These are phyloP conservation scores for Starmerella stellata DNA, from an alignment of 805 yeast species.

Conservation along the genomic window DNA sequence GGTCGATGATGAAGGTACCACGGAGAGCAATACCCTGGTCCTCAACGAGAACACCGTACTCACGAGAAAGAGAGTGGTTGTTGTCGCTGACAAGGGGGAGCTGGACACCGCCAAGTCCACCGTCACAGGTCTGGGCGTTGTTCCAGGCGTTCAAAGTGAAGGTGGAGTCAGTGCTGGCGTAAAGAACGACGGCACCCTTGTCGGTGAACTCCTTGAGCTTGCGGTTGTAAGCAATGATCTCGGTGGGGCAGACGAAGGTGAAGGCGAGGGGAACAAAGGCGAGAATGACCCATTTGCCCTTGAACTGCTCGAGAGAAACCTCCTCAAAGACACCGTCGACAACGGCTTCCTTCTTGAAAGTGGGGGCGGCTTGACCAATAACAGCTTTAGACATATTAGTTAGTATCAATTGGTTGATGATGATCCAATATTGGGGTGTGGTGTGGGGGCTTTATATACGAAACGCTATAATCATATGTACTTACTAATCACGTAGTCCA, in stretches of 20 bases:
- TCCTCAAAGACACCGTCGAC: conserved; percentile 93
- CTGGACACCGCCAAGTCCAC: conserved; percentile 92
- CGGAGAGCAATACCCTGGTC: conserved; percentile 95
- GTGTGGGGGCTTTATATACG: neutral
- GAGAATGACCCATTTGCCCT: conserved; percentile 93
- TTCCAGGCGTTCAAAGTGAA: conserved; percentile 97
- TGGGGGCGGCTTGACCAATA: conserved; percentile 92
- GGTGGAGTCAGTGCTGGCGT: conserved; percentile 97
- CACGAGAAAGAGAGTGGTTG: conserved; percentile 84
- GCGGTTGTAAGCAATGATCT: conserved; percentile 95
- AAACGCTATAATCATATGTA: too few species aligned
- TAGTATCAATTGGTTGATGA: neutral
- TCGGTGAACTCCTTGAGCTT: conserved; percentile 79
- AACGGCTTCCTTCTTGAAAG: conserved; percentile 92
- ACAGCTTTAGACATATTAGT: conserved; percentile 54
- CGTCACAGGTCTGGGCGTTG: conserved; percentile 86
- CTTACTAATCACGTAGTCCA: too few species aligned
- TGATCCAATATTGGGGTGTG: neutral
- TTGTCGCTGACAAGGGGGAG: conserved; percentile 93
- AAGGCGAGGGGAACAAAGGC: conserved; percentile 98
- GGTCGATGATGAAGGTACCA: conserved; percentile 96
- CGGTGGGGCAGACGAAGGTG: conserved; percentile 99
- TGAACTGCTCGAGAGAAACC: conserved; percentile 80
- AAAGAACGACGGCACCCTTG: conserved; percentile 72
- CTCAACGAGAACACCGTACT: conserved; percentile 93